A percentile compares a stretch with the other conserved stretches of the same genome.
Evolutionary conservation across 177 flowering plant genomes (phyloP).

Genomic region (Vitis hybrid): DNA sequence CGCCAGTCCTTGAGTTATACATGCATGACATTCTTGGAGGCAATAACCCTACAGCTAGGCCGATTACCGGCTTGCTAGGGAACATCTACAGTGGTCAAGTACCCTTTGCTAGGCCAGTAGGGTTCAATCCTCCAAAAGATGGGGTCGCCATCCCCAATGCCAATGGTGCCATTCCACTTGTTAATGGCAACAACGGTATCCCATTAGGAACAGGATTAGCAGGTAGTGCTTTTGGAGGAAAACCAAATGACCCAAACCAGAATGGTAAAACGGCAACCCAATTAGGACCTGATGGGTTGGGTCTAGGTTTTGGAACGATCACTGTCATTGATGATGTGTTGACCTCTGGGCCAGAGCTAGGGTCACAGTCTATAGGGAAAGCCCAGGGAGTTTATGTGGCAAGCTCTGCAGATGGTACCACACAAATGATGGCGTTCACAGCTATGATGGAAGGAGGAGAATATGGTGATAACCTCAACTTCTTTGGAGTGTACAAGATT

Average conservation of each 20-base stretch:
- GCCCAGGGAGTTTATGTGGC: slow-evolving; percentile 89
- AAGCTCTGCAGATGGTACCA: slow-evolving; percentile 70
- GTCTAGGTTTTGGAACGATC: slow-evolving; percentile 65
- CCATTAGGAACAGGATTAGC: slow-evolving; percentile 61
- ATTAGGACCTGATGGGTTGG: slow-evolving; percentile 56
- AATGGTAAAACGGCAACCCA: slow-evolving; percentile 26
- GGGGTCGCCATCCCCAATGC: slow-evolving; percentile 61
- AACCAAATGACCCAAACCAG: slow-evolving; percentile 15
- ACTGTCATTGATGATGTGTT: slow-evolving; percentile 60
- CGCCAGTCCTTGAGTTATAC: slow-evolving; percentile 44
- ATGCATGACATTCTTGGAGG: slow-evolving; percentile 73
- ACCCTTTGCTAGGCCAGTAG: slow-evolving; percentile 63
- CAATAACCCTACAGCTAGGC: slow-evolving; percentile 58
- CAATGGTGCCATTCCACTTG: slow-evolving; percentile 60
- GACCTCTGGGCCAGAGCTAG: slow-evolving; percentile 50
- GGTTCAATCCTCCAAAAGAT: slow-evolving; percentile 43
- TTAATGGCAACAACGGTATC: slow-evolving; percentile 46
- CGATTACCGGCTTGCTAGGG: slow-evolving; percentile 68
- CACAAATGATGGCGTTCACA: slow-evolving; percentile 88
- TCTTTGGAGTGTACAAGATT: slow-evolving; percentile 69
- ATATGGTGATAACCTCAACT: slow-evolving; percentile 73
- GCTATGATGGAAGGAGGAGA: slow-evolving; percentile 88
- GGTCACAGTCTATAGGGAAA: slow-evolving; percentile 55
- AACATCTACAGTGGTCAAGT: slow-evolving; percentile 67
- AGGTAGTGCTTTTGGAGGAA: slow-evolving; percentile 46